Evolutionary conservation across 805 yeast genomes (phyloP).

Genomic region (Monosporozyma yasuniensis): DNA sequence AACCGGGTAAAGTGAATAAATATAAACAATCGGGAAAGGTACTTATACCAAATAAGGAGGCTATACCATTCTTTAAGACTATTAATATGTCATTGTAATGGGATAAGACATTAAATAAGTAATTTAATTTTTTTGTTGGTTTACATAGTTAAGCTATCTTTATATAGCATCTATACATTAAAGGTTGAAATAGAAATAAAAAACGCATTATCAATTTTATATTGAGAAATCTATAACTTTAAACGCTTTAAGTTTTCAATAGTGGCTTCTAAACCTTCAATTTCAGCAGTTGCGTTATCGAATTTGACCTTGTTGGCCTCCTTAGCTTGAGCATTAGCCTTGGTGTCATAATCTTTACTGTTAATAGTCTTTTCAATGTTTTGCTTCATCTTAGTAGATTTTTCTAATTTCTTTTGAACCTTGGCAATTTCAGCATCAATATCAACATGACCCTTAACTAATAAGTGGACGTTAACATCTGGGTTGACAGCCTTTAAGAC

Average conservation of each 20-base stretch:
- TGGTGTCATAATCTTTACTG: conserved; percentile 71
- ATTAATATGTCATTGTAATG: too few relatives aligned
- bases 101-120: not conserved
- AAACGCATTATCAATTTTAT: not conserved
- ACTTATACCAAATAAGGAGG: not conserved
- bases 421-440: conserved; percentile 83
- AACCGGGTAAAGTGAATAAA: not conserved
- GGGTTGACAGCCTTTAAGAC: conserved; percentile 77
- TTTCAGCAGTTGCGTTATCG: conserved; percentile 72
- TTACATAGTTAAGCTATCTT: not conserved
- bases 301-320: conserved; percentile 61
- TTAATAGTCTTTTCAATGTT: conserved; percentile 60
- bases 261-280: conserved; percentile 81
- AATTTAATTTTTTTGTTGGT: not conserved
- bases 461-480: conserved; percentile 73
- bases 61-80: too few relatives aligned
- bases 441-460: conserved; percentile 92
- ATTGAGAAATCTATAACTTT: conserved; percentile 36
- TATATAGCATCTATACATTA: not conserved
- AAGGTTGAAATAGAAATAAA: not conserved
- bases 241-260: conserved; percentile 76
- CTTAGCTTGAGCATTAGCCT: conserved; percentile 76
- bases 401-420: conserved; percentile 66
- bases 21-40: not conserved
- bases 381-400: conserved; percentile 49